Conservation (phyloP, 352 stramenopile species). For the Plasmopara muralis region DNA sequence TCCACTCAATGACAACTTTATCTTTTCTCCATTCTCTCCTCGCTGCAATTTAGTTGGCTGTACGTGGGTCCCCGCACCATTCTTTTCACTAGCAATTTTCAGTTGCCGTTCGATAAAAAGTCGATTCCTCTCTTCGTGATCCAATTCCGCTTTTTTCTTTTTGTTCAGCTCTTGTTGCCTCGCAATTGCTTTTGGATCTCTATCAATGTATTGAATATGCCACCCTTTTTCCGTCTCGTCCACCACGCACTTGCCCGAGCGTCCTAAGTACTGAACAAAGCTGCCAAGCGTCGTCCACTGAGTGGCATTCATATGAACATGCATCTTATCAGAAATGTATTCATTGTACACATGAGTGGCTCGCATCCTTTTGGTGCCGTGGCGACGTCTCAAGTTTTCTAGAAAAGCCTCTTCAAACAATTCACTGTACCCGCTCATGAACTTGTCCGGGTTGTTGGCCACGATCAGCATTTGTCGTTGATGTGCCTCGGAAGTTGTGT, state of each 20-base stretch:
- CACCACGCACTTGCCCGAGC: constrained; percentile 94
- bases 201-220: constrained; percentile 95
- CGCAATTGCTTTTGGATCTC: constrained; percentile 88
- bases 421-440: constrained; percentile 90
- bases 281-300: constrained; percentile 94
- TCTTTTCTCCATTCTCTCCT: constrained; percentile 40
- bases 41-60: constrained; percentile 59
- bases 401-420: constrained; percentile 95
- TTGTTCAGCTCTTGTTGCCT: constrained; percentile 83
- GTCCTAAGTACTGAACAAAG: constrained; percentile 98
- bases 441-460: constrained; percentile 90
- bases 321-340: constrained; percentile 98
- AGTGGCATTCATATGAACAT: constrained; percentile 99
- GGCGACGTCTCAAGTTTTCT: constrained; percentile 89
- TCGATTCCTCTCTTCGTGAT: constrained; percentile 83
- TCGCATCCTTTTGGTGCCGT: constrained; percentile 95
- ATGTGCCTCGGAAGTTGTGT: constrained; percentile 96
- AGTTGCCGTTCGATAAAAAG: constrained; percentile 73
- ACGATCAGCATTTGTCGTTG: constrained; percentile 99
- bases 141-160: constrained; percentile 85
- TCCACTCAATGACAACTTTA: constrained; percentile 26
- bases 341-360: constrained; percentile 99
- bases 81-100: constrained; percentile 43
- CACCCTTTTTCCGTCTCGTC: constrained; percentile 98
- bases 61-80: constrained; percentile 21